Percentiles rank a stretch among this genome's conserved stretches.
phyloP scores from a whole-genome alignment of 2,329 filamentous ascomycete genomes.

The Ophiocordyceps sinensis region DNA sequence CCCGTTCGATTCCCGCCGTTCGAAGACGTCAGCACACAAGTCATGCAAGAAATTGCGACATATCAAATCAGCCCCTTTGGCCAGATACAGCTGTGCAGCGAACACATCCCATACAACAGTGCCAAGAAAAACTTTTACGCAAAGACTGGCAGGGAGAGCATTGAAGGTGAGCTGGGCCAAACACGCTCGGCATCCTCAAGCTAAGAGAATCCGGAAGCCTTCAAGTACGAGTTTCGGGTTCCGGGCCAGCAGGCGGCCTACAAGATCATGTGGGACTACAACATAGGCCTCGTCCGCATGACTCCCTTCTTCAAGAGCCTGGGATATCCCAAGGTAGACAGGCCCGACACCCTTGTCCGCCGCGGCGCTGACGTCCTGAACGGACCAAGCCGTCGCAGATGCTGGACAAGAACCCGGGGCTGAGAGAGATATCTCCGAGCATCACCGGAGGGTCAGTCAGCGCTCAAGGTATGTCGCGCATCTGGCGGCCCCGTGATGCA shows the following conservation, averaged over 20 bases:
- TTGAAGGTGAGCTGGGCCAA: conserved; percentile 59
- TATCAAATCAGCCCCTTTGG: conserved; percentile 55
- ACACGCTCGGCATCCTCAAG: background rate
- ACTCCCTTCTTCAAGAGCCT: conserved; percentile 90
- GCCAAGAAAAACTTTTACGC: conserved; percentile 80
- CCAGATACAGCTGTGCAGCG: conserved; percentile 44
- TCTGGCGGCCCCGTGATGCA: background rate
- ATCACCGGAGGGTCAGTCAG: conserved; percentile 85
- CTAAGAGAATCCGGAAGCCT: conserved; percentile 35
- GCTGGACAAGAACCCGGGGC: conserved; percentile 60
- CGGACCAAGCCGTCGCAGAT: conserved; percentile 85
- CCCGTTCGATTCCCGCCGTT: conserved; percentile 60
- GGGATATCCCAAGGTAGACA: conserved; percentile 64
- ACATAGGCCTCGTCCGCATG: conserved; percentile 82
- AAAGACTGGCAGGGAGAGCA: conserved; percentile 76
- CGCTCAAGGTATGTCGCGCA: conserved; percentile 57
- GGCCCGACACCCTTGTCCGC: background rate
- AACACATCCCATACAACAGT: conserved; percentile 87
- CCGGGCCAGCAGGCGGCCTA: conserved; percentile 53
- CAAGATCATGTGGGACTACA: conserved; percentile 93
- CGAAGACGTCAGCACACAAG: conserved; percentile 46
- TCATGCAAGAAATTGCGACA: conserved; percentile 41
- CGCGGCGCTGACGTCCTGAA: background rate
- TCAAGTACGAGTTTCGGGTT: conserved; percentile 67
- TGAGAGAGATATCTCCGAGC: conserved; percentile 82